Base-by-base conservation (phyloP, 352 stramenopile genomes). In the Phytophthora fragariae region DNA sequence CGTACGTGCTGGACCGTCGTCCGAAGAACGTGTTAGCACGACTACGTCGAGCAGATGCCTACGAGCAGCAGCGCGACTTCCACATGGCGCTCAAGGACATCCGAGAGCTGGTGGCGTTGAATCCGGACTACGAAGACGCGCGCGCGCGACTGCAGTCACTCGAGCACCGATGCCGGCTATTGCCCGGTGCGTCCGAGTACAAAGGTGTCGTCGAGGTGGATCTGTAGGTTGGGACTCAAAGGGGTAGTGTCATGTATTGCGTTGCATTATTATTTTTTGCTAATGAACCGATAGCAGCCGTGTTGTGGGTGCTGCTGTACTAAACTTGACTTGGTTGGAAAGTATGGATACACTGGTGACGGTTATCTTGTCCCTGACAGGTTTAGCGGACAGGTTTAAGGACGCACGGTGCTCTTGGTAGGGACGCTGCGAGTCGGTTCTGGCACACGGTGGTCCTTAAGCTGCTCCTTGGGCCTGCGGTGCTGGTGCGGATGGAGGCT, bases 11-110 rank as follows among this genome's bases (percentile, higher is more conserved):
- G 41, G 72, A 80, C 6, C 76, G 80, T 54, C 80, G 80, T 54
- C 80, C 80, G 7, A 76, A 77, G 57, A 86, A 90, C 53, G 82
- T 86, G 15, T 85, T 88, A 67, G 82, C 82, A 24, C 76, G 82
- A 19, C 70, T 90, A 8, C 80, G 82, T 62, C 78, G 82, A 37
- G 82, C 82, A 1, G 82, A 90, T 52, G 80, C 82, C 33, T 88
- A 85, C 65, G 82, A 90, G 35, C 82, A 90, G 61, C 81, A 87
- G 57, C 80, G 79, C 7, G 82, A 90, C 37, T 88, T 85, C 56
- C 80, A 85, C 50, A 82, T 85, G 79, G 82, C 82, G 39, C 64
- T 90, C 5, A 67, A 88, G 33, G 82, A 90, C 61, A 88, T 90
- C 57, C 78, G 80, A 19, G 80, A 90, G 61, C 63, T 90, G 3